These are phyloP conservation scores for Serendipita vermifera DNA, from an alignment of 768 basidiomycete genomes.

Conservation along the genomic window DNA sequence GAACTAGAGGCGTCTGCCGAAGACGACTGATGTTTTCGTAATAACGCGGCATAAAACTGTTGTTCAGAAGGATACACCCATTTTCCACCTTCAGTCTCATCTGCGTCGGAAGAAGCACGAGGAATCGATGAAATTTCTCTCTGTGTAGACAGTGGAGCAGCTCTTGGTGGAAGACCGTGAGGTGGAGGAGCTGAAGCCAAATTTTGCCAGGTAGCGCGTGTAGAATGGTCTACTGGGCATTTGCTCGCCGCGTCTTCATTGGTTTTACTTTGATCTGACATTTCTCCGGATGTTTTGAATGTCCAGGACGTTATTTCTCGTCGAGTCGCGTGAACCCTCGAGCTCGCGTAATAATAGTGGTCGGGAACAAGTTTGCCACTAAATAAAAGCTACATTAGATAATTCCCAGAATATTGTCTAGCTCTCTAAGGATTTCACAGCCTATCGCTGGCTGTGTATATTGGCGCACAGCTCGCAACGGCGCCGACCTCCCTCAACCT, in stretches of 20 bases:
- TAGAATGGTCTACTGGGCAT: conserved; percentile 39
- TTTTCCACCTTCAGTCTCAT: conserved; percentile 36
- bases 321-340: too few species aligned
- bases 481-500: too few species aligned
- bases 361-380: too few species aligned
- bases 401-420: too few species aligned
- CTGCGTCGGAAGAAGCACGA: conserved; percentile 23
- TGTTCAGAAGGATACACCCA: conserved; percentile 98
- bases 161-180: neutral
- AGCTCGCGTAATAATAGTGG: too few species aligned
- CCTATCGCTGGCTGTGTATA: too few species aligned
- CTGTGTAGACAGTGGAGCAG: conserved; percentile 43
- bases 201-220: neutral
- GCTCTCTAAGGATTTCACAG: too few species aligned
- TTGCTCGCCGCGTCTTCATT: conserved; percentile 24
- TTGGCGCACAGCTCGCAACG: too few species aligned
- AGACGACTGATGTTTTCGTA: conserved; percentile 69
- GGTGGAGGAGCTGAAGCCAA: neutral
- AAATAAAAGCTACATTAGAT: too few species aligned
- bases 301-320: too few species aligned
- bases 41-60: conserved; percentile 98
- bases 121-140: conserved; percentile 87
- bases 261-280: too few species aligned
- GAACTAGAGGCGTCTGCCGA: conserved; percentile 9
- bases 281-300: too few species aligned